Conservation (phyloP, 1,284 basidiomycete species). For the Kalmanozyma brasiliensis region DNA sequence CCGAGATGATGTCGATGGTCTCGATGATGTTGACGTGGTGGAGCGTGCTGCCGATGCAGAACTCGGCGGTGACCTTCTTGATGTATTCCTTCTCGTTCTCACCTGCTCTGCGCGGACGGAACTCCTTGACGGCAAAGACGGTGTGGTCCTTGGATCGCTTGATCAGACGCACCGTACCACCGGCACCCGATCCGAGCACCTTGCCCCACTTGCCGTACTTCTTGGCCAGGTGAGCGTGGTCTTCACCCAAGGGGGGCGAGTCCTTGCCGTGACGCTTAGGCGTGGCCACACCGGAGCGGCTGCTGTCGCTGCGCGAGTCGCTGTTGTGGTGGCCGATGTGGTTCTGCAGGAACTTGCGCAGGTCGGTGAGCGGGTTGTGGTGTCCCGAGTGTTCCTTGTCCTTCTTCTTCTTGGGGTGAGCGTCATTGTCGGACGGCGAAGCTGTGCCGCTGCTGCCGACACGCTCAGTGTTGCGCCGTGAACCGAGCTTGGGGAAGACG, state of each 20-base stretch:
- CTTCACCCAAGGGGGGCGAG: conserved; percentile 68
- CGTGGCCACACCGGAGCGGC: conserved; percentile 49
- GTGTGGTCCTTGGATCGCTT: conserved; percentile 75
- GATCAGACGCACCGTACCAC: conserved; percentile 96
- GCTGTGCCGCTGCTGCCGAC: conserved; percentile 31
- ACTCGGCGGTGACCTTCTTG: conserved; percentile 98
- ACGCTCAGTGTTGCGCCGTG: conserved; percentile 41
- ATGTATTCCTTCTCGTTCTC: conserved; percentile 97
- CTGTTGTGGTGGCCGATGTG: conserved; percentile 63
- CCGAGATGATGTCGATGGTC: conserved; percentile 97
- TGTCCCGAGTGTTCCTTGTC: conserved; percentile 40
- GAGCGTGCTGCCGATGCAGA: conserved; percentile 90
- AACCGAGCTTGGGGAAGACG: conserved; percentile 63
- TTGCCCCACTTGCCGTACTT: conserved; percentile 99
- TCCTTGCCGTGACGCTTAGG: conserved; percentile 62
- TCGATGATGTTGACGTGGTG: conserved; percentile 93
- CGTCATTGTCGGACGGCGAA: conserved; percentile 42
- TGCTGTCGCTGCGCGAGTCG: conserved; percentile 49
- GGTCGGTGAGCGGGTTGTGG: conserved; percentile 57
- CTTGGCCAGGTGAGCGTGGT: conserved; percentile 89
- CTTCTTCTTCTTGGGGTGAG: conserved; percentile 53
- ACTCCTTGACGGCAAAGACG: conserved; percentile 97
- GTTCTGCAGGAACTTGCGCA: conserved; percentile 60
- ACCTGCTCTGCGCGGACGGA: conserved; percentile 84
- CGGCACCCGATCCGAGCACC: conserved; percentile 92